phyloP scores from a whole-genome alignment of 768 basidiomycete species.

The Pisolithus marmoratus region DNA sequence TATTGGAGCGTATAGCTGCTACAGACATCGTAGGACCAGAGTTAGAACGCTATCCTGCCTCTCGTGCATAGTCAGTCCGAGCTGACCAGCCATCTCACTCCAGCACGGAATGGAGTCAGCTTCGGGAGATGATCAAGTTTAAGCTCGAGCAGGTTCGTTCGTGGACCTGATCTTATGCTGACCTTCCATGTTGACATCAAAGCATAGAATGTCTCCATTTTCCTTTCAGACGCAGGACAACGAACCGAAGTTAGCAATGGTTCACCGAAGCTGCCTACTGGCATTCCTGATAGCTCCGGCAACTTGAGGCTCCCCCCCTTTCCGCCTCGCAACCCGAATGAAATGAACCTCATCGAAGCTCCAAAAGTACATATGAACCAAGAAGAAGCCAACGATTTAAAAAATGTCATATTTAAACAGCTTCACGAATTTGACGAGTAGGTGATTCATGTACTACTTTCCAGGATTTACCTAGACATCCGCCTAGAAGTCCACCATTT shows the following conservation, averaged over 20 bases:
- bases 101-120: constrained; percentile 64
- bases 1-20: constrained; percentile 57
- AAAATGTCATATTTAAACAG: constrained; percentile 52
- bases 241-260: constrained; percentile 34
- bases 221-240: constrained; percentile 35
- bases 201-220: constrained; percentile 44
- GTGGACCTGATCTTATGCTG: background rate
- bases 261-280: constrained; percentile 35
- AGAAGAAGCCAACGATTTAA: constrained; percentile 54
- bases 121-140: constrained; percentile 68
- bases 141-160: constrained; percentile 57
- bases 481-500: constrained; percentile 60
- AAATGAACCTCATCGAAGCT: constrained; percentile 44
- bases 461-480: constrained; percentile 5
- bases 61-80: constrained; percentile 4
- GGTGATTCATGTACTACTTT: constrained; percentile 18
- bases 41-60: constrained; percentile 2
- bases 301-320: constrained; percentile 73
- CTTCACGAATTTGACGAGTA: constrained; percentile 75
- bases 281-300: constrained; percentile 33
- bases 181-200: background rate
- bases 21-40: constrained; percentile 61
- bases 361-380: constrained; percentile 57
- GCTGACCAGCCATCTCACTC: constrained; percentile 5
- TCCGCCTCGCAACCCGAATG: constrained; percentile 48